These are phyloP conservation scores for Macrocybe gigantea DNA, from an alignment of 768 basidiomycete species.

Conservation along the genomic window DNA sequence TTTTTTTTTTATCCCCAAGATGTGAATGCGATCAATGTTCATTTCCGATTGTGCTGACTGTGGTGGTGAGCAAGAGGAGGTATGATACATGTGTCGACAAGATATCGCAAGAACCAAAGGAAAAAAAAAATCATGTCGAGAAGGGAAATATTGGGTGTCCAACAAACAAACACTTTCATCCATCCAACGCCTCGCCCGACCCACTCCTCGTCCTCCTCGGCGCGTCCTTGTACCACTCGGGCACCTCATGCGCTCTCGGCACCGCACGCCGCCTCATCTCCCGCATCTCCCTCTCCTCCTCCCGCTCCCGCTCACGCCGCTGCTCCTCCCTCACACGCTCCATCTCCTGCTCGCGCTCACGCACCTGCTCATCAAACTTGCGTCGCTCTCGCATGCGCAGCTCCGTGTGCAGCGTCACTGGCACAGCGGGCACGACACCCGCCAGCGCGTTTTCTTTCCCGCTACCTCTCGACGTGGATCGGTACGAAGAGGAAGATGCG, in stretches of 20 bases:
- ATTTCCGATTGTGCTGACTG: too few species aligned
- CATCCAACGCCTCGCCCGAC: slow-evolving; percentile 5
- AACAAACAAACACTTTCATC: neutral
- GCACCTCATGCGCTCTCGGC: slow-evolving; percentile 65
- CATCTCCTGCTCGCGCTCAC: slow-evolving; percentile 50
- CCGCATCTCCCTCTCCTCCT: slow-evolving; percentile 55
- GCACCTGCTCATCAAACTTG: slow-evolving; percentile 54
- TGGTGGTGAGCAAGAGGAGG: too few species aligned
- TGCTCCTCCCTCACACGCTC: slow-evolving; percentile 41
- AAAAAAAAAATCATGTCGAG: neutral
- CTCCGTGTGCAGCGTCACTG: slow-evolving; percentile 48
- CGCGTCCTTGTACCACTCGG: slow-evolving; percentile 71
- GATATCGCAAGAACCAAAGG: neutral
- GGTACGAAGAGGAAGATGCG: too few species aligned
- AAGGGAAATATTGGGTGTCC: slow-evolving; percentile 1
- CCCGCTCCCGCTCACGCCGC: slow-evolving; percentile 39
- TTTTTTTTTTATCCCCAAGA: too few species aligned
- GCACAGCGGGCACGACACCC: neutral
- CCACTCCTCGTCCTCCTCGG: slow-evolving; percentile 45
- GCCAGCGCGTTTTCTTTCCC: too few species aligned
- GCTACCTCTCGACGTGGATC: too few species aligned
- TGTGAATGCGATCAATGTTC: too few species aligned
- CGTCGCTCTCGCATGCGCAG: slow-evolving; percentile 55
- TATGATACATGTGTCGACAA: too few species aligned
- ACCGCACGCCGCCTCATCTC: slow-evolving; percentile 60